Evolutionary conservation across 2,329 filamentous ascomycete genomes (phyloP).

Genomic region (Aspergillus luchuensis): DNA sequence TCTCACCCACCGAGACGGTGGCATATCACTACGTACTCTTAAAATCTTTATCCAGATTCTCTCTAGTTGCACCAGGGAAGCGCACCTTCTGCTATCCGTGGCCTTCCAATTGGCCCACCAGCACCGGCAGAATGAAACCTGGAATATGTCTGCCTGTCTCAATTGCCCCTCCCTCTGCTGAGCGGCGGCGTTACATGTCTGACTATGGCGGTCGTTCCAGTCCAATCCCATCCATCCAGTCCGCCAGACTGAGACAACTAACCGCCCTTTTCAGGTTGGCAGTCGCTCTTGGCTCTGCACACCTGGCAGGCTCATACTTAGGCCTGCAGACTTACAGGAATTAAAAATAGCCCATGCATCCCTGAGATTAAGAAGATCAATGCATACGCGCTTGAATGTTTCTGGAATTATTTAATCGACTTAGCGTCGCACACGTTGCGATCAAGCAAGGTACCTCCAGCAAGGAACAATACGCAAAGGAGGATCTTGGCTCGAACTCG

Average conservation of each 20-base stretch:
- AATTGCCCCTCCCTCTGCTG: neutral
- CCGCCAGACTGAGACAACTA: neutral
- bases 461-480: neutral
- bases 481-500: neutral
- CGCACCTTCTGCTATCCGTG: slow-evolving; percentile 6
- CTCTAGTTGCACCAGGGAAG: neutral
- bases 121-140: neutral
- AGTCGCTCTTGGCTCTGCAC: neutral
- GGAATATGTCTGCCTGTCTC: slow-evolving; percentile 4
- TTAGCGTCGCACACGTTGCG: neutral
- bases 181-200: neutral
- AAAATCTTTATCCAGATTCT: neutral
- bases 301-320: too few species aligned
- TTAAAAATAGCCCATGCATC: neutral
- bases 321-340: neutral
- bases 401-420: neutral
- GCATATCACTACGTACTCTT: neutral
- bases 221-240: neutral
- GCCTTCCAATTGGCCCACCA: slow-evolving; percentile 18
- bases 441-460: neutral
- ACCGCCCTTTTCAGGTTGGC: neutral
- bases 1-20: neutral
- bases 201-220: neutral
- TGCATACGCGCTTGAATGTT: neutral
- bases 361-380: neutral